Evolutionary conservation across 2,329 filamentous ascomycete species (phyloP).

Genomic region (Ophiocordyceps camponoti-saundersi): DNA sequence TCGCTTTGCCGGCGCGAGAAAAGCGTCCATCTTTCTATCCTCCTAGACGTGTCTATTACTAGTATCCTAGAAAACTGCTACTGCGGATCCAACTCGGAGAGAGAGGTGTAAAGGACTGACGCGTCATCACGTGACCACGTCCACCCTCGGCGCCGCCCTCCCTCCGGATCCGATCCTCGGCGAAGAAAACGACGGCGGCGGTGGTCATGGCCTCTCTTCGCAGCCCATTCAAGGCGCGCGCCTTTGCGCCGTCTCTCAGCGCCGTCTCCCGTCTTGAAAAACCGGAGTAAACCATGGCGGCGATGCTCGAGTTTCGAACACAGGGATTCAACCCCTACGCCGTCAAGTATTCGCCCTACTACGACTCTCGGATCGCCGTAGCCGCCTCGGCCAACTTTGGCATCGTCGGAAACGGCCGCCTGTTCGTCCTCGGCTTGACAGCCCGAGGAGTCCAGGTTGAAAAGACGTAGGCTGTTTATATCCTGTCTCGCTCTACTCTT

Average conservation of each 20-base stretch:
- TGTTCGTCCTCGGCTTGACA: constrained; percentile 73
- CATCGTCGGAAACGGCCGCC: constrained; percentile 83
- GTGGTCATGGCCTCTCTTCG: too few species aligned
- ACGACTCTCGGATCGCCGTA: constrained; percentile 85
- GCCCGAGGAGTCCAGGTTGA: constrained; percentile 69
- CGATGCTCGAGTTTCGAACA: constrained; percentile 89
- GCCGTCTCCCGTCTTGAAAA: constrained; percentile 3
- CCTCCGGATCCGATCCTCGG: not conserved
- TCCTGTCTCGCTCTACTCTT: too few species aligned
- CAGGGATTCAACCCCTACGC: constrained; percentile 90
- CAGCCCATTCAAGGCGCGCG: not conserved
- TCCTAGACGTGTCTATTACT: too few species aligned
- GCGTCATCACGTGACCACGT: not conserved
- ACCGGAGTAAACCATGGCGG: constrained; percentile 17
- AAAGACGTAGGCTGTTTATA: constrained; percentile 43
- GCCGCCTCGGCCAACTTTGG: constrained; percentile 89
- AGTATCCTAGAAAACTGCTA: too few species aligned
- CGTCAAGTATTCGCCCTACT: constrained; percentile 97
- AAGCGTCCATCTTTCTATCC: constrained; percentile 39
- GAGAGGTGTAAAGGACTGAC: too few species aligned
- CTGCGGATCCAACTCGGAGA: not conserved
- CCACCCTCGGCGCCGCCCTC: too few species aligned
- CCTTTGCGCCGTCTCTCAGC: too few species aligned
- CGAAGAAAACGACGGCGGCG: not conserved
- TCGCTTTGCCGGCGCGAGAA: constrained; percentile 37